Evolutionary conservation across 768 basidiomycete species (phyloP).

Genomic region (Austroboletus eburneus): DNA sequence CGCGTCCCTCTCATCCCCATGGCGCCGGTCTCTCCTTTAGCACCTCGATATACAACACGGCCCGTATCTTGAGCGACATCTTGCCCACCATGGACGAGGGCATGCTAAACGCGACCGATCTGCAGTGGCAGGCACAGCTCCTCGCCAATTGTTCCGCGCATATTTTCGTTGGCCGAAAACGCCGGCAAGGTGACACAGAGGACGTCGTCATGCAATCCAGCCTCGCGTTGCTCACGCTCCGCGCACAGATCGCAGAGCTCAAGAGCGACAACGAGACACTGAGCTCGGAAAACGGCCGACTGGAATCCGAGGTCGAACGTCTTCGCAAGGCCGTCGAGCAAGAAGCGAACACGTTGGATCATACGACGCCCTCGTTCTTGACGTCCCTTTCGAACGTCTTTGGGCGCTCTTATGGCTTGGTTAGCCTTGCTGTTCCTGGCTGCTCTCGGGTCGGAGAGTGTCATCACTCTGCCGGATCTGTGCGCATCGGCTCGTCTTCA

Average conservation of each 20-base stretch:
- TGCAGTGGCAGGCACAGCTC: slow-evolving; percentile 66
- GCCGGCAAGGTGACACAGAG: slow-evolving; percentile 20
- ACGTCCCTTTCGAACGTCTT: not conserved
- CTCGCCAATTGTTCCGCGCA: slow-evolving; percentile 59
- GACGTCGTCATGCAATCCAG: slow-evolving; percentile 47
- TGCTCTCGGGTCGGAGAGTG: no score
- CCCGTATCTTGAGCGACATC: slow-evolving; percentile 42
- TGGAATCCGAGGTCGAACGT: slow-evolving; percentile 25
- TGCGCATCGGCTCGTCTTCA: no score
- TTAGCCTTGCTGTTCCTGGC: slow-evolving; percentile 23
- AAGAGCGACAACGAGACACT: slow-evolving; percentile 29
- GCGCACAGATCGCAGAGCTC: slow-evolving; percentile 38
- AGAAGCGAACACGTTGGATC: no score
- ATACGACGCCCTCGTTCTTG: not conserved
- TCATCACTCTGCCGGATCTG: not conserved
- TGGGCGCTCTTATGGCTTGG: slow-evolving; percentile 3
- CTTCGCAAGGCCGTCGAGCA: slow-evolving; percentile 14
- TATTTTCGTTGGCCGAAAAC: slow-evolving; percentile 42
- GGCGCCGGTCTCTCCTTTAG: slow-evolving; percentile 60
- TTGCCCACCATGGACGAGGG: slow-evolving; percentile 44
- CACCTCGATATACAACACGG: slow-evolving; percentile 40
- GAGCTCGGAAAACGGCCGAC: slow-evolving; percentile 19
- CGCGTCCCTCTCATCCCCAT: slow-evolving; percentile 51
- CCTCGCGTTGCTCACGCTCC: slow-evolving; percentile 41
- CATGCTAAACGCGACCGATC: slow-evolving; percentile 37